Evolutionary conservation across 1,284 basidiomycete genomes (phyloP).

Genomic region (Malassezia sp.): DNA sequence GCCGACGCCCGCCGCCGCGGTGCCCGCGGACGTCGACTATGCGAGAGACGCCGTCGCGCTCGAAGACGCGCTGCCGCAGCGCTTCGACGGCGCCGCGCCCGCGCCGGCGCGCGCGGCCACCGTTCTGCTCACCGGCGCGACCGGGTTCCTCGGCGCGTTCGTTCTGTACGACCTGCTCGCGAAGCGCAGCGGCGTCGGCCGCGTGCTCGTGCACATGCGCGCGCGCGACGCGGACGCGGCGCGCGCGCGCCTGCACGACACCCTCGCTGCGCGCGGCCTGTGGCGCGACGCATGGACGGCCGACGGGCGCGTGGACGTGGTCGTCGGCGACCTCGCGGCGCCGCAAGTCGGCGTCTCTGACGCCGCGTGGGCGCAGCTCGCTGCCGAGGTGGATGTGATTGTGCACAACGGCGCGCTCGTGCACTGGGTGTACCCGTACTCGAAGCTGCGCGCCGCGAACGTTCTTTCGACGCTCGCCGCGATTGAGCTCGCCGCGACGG

Average conservation of each 20-base stretch:
- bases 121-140: slow-evolving; percentile 89
- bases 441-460: slow-evolving; percentile 79
- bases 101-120: slow-evolving; percentile 50
- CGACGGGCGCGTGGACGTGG: slow-evolving; percentile 62
- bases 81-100: slow-evolving; percentile 13
- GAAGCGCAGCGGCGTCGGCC: slow-evolving; percentile 56
- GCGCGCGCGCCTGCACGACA: slow-evolving; percentile 61
- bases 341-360: slow-evolving; percentile 64
- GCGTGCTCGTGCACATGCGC: slow-evolving; percentile 84
- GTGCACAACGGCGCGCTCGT: slow-evolving; percentile 95
- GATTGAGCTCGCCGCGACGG: slow-evolving; percentile 63
- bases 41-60: slow-evolving; percentile 66
- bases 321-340: slow-evolving; percentile 74
- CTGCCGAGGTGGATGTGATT: slow-evolving; percentile 67
- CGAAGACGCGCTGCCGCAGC: slow-evolving; percentile 46
- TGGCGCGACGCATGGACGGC: slow-evolving; percentile 83
- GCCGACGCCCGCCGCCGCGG: slow-evolving; percentile 28
- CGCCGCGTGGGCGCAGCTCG: slow-evolving; percentile 59
- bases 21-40: slow-evolving; percentile 52
- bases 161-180: slow-evolving; percentile 70
- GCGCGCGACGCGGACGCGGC: slow-evolving; percentile 60
- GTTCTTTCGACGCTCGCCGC: slow-evolving; percentile 77
- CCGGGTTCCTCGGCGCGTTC: slow-evolving; percentile 92
- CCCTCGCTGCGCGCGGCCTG: slow-evolving; percentile 70
- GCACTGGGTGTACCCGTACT: slow-evolving; percentile 98